Percentiles rank a stretch among this genome's conserved stretches.
Conservation (phyloP, 2,329 filamentous ascomycete species). For the Drechslera avenae region DNA sequence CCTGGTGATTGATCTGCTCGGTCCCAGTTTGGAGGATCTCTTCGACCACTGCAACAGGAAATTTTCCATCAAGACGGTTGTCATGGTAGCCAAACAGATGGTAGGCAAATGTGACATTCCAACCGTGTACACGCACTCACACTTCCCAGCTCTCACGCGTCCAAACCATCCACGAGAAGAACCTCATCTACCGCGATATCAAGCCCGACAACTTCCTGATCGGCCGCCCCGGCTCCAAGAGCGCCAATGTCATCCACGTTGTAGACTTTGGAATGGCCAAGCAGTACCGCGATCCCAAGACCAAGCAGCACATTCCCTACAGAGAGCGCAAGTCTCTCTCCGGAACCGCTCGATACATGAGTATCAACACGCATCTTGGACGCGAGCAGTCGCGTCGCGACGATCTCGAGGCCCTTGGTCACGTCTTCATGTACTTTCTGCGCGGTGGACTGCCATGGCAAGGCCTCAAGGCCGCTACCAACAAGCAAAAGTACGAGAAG, state of each 20-base stretch:
- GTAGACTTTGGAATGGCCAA: constrained; percentile 99
- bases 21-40: constrained; percentile 91
- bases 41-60: constrained; percentile 97
- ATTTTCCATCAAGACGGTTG: constrained; percentile 96
- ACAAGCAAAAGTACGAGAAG: constrained; percentile 99
- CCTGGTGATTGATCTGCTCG: constrained; percentile 93
- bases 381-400: constrained; percentile 95
- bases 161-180: constrained; percentile 96
- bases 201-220: constrained; percentile 99
- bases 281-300: constrained; percentile 98
- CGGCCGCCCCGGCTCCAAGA: constrained; percentile 86
- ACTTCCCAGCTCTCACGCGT: constrained; percentile 77
- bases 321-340: constrained; percentile 95
- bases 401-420: constrained; percentile 83
- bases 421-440: constrained; percentile 74
- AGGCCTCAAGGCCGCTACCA: constrained; percentile 70
- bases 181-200: constrained; percentile 98
- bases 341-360: constrained; percentile 97
- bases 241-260: constrained; percentile 97
- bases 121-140: constrained; percentile 13
- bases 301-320: constrained; percentile 98
- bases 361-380: constrained; percentile 97
- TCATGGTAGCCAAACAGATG: constrained; percentile 99
- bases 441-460: constrained; percentile 70
- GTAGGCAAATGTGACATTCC: constrained; percentile 54